Base-by-base conservation (phyloP, 176 grass and related monocot genomes). In the Avena atlantica region DNA sequence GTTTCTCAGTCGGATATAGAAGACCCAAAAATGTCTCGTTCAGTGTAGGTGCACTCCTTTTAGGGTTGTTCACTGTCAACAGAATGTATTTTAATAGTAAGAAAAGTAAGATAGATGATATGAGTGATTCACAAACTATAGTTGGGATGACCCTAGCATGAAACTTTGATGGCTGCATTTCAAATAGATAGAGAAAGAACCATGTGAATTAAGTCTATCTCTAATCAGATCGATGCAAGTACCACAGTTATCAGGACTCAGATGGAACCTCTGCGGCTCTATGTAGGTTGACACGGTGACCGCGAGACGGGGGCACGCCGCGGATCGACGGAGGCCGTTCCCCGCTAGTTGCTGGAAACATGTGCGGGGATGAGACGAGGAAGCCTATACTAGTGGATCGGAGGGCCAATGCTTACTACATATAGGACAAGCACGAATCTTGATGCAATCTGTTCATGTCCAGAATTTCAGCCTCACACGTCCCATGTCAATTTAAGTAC, bases 21-120 rank as follows among this genome's bases (percentile, higher is more conserved):
- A 99, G 97, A 73, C 97, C 94, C 86, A 99, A 86, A 87, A 94
- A 99, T 48, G 94, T 91, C 85, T 99, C 97, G 25, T 99, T 99
- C 72, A 99, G 80, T 73, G 91, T 93, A 48, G 94, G 88, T 2
- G 89, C 90, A 10, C 87, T 94, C 89, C 86, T 96, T 88, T 94
- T 96, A 87, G 97, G 97, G 88, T 99, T 99, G 90, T 91, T 96
- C 62, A 99, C 97, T 96, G 91, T 48, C 58, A 94, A 92, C 21
- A 48, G 12, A 84, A 88, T 52, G 25, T 31, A 67, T 34, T 3
- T 34, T 3, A 34, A 34, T 79, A 70, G 17, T 16, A 55, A 84
- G 34, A 55, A 16, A 80, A 53, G 60, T 86, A 65, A 85, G 61
- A 48, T 77, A 83, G 40, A 1, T 65, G n/a, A 80, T 29, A 71